A percentile compares a stretch with the other conserved stretches of the same genome.
Conservation (phyloP, 1,284 basidiomycete genomes). For the Ustanciosporium gigantosporum region DNA sequence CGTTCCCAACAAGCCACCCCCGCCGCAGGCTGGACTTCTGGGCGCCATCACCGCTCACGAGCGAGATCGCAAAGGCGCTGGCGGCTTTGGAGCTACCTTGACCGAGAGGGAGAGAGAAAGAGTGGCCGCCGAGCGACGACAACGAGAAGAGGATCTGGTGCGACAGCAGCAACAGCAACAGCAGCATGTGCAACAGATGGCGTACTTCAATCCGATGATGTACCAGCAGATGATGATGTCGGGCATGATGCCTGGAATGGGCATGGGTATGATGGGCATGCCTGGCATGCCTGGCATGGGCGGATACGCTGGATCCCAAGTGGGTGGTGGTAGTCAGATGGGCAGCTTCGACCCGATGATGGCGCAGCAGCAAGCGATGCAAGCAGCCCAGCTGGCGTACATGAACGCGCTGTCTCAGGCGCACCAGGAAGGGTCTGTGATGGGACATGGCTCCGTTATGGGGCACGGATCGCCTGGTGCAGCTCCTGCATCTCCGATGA, state of each 20-base stretch:
- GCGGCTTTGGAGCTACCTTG: conserved; percentile 87
- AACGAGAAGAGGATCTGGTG: conserved; percentile 86
- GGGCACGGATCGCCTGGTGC: conserved; percentile 19
- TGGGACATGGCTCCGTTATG: conserved; percentile 24
- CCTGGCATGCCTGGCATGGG: conserved; percentile 43
- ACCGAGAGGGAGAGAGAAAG: conserved; percentile 94
- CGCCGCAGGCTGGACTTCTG: conserved; percentile 90
- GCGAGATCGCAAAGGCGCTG: conserved; percentile 87
- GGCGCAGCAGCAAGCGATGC: conserved; percentile 55
- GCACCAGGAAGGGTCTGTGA: conserved; percentile 26
- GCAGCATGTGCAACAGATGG: conserved; percentile 70
- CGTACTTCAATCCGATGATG: conserved; percentile 47
- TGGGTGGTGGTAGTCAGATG: conserved; percentile 33
- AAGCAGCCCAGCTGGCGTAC: conserved; percentile 58
- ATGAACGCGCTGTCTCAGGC: conserved; percentile 46
- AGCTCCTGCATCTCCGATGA: conserved; percentile 18
- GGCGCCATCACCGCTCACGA: conserved; percentile 95
- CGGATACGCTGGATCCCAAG: conserved; percentile 36
- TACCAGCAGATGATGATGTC: conserved; percentile 62
- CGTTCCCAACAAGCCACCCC: conserved; percentile 89
- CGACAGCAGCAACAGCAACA: conserved; percentile 85
- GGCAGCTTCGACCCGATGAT: conserved; percentile 38
- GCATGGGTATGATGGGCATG: conserved; percentile 64
- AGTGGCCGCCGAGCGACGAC: conserved; percentile 66
- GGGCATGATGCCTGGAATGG: conserved; percentile 55